phyloP scores from a whole-genome alignment of 768 basidiomycete species.

The Tulasnella sp. region DNA sequence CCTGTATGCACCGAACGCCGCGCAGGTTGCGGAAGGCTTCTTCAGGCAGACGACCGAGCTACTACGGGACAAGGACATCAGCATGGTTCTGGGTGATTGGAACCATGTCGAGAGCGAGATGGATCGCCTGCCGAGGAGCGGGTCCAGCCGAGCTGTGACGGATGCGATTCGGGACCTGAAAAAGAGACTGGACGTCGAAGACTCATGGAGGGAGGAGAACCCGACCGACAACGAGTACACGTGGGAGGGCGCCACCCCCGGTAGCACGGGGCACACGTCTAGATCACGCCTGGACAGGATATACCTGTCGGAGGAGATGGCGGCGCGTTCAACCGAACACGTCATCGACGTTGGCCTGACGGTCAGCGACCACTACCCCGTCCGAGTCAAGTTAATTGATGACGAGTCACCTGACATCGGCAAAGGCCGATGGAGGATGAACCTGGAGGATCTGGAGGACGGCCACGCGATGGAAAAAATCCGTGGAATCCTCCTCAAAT shows the following conservation, averaged over 20 bases:
- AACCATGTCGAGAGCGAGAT: constrained; percentile 7
- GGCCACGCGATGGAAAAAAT: not conserved
- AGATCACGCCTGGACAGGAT: constrained; percentile 3
- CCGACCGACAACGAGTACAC: not conserved
- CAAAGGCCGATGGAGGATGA: not conserved
- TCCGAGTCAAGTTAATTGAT: not conserved
- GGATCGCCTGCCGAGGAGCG: not conserved
- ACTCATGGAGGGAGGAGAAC: not conserved
- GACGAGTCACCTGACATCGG: not conserved
- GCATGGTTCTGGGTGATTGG: constrained; percentile 9
- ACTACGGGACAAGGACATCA: too few relatives aligned
- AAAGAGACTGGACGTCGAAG: not conserved
- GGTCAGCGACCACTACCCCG: not conserved
- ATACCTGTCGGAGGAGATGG: not conserved
- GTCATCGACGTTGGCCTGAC: not conserved
- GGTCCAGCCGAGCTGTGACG: too few relatives aligned
- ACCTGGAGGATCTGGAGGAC: not conserved
- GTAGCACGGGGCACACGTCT: too few relatives aligned
- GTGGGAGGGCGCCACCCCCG: not conserved
- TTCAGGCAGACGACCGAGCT: not conserved
- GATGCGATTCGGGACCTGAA: not conserved
- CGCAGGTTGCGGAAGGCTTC: not conserved
- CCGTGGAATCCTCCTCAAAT: not conserved
- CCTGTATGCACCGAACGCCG: not conserved
- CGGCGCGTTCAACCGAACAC: too few relatives aligned